Base-by-base conservation (phyloP, 768 basidiomycete species). In the Naganishia vishniacii region DNA sequence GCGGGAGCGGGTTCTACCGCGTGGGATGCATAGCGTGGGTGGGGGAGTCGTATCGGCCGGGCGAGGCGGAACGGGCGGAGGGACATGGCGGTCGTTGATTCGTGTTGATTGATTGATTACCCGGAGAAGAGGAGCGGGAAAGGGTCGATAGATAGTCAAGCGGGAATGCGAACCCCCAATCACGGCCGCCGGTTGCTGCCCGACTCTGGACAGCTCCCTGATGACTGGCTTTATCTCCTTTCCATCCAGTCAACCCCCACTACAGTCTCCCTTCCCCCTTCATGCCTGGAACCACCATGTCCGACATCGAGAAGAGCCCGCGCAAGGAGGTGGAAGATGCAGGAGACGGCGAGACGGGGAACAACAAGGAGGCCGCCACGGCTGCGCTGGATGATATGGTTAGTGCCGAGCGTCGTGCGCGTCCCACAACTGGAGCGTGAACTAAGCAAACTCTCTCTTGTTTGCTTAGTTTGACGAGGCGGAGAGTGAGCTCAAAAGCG, bases 391-490 rank as follows among this genome's bases (percentile, higher is more conserved):
- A 37, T 25, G 53, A 56, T 16, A 56, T 56, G 53, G 53, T 56
- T n/a, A n/a, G n/a, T n/a, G n/a, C n/a, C n/a, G 26, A 7, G 23
- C 16, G 23, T 4, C 46, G 2, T 47, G 23, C 28, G 40, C 9
- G 18, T 9, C 40, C 40, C 40, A 47, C 46, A 47, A n/a, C 46
- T 26, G n/a, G n/a, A n/a, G n/a, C n/a, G n/a, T n/a, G n/a, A n/a
- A n/a, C n/a, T n/a, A n/a, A n/a, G n/a, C n/a, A n/a, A n/a, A n/a
- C n/a, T n/a, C n/a, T n/a, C n/a, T n/a, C n/a, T n/a, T n/a, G n/a
- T n/a, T n/a, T n/a, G n/a, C n/a, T n/a, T 41, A 56, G 53, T 56
- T 56, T 25, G 53, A 56, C 5, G 53, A 56, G 12, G 34, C n/a
- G n/a, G 18, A 31, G n/a, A 51, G 49, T 34, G 49, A 56, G 6